Conservation (phyloP, 2,329 filamentous ascomycete genomes). For the Hortaea werneckii region DNA sequence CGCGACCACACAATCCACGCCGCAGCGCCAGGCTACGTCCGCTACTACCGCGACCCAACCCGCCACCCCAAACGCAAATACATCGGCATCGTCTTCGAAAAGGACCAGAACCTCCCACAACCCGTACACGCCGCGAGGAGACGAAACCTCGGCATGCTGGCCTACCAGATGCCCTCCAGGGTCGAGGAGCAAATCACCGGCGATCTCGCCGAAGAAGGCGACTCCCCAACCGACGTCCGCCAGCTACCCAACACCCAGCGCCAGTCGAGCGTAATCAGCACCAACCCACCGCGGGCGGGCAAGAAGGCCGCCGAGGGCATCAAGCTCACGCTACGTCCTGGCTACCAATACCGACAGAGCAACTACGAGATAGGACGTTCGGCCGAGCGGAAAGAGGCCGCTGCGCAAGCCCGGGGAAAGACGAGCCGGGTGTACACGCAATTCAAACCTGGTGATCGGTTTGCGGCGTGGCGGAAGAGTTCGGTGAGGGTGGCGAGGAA, state of each 20-base stretch:
- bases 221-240: conserved; percentile 9
- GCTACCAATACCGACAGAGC: conserved; percentile 53
- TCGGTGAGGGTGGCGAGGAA: conserved; percentile 39
- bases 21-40: conserved; percentile 76
- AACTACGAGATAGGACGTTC: conserved; percentile 60
- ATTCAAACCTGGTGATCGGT: conserved; percentile 50
- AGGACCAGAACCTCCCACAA: conserved; percentile 68
- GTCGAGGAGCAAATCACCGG: conserved; percentile 7
- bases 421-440: conserved; percentile 12
- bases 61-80: conserved; percentile 80
- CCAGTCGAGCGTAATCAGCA: conserved; percentile 13
- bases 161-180: conserved; percentile 29
- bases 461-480: conserved; percentile 55
- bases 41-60: conserved; percentile 85
- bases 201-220: conserved; percentile 8
- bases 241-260: conserved; percentile 13
- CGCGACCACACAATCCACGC: conserved; percentile 95
- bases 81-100: conserved; percentile 86
- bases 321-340: conserved; percentile 38
- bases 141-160: conserved; percentile 65
- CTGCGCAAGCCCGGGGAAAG: conserved; percentile 40
- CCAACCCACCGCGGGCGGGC: conserved; percentile 22
- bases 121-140: conserved; percentile 62
- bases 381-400: conserved; percentile 45
- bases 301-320: conserved; percentile 13